Evolutionary conservation across 805 yeast genomes (phyloP).

Genomic region (Candida tibetensis): DNA sequence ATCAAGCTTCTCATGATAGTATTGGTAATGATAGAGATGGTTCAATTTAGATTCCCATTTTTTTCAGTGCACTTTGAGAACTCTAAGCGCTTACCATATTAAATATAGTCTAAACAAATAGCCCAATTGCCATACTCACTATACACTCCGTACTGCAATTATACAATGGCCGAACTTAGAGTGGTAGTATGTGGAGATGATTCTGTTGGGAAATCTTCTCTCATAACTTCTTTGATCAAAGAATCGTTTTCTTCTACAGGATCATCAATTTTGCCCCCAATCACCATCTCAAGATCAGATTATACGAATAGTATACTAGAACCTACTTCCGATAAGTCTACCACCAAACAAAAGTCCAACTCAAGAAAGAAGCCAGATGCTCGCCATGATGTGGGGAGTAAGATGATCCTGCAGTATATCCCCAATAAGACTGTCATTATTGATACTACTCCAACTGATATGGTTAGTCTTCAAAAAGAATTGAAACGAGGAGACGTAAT

Average conservation of each 20-base stretch:
- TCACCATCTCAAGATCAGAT: constrained; percentile 68
- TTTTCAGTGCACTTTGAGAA: too few species aligned
- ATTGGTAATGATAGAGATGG: too few species aligned
- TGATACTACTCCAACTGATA: constrained; percentile 76
- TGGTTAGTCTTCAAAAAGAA: constrained; percentile 60
- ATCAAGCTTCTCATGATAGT: neutral
- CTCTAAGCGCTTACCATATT: too few species aligned
- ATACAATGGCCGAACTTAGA: constrained; percentile 38
- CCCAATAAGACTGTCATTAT: constrained; percentile 62
- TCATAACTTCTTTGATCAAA: constrained; percentile 77
- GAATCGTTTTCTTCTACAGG: constrained; percentile 64
- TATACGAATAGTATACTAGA: constrained; percentile 45
- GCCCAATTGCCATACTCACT: too few species aligned
- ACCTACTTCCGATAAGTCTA: constrained; percentile 6
- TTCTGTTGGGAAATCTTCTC: constrained; percentile 79
- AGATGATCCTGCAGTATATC: constrained; percentile 25
- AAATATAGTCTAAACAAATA: too few species aligned
- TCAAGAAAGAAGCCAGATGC: neutral
- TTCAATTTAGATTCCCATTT: too few species aligned
- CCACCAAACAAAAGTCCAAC: neutral
- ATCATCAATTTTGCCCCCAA: constrained; percentile 77
- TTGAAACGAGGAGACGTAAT: constrained; percentile 85
- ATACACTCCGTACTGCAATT: too few species aligned
- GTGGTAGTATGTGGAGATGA: constrained; percentile 95
- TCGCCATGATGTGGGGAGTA: neutral